Evolutionary conservation across 2,329 filamentous ascomycete species (phyloP).

Genomic region (Dissoconium aciculare): DNA sequence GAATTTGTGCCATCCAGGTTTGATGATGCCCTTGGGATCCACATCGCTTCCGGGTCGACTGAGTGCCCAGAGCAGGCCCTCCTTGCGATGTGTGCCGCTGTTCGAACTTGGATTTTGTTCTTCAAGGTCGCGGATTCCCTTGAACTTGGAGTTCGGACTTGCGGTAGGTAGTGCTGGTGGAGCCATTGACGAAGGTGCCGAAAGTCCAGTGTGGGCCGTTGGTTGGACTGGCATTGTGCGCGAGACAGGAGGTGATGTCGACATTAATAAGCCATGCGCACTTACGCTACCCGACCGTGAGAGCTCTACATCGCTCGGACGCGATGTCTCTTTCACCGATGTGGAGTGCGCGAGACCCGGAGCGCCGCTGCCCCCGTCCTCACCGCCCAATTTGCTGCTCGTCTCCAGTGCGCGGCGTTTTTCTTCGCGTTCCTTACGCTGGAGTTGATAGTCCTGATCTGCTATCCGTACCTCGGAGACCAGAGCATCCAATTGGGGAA

Average conservation of each 20-base stretch:
- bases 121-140: conserved; percentile 81
- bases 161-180: conserved; percentile 2
- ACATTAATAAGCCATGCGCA: conserved; percentile 10
- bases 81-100: conserved; percentile 58
- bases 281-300: conserved; percentile 13
- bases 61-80: conserved; percentile 86
- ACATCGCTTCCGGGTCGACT: conserved; percentile 88
- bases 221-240: conserved; percentile 13
- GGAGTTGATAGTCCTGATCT: conserved; percentile 93
- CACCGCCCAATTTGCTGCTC: conserved; percentile 44
- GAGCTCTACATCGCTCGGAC: conserved; percentile 13
- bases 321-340: conserved; percentile 16
- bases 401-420: conserved; percentile 83
- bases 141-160: conserved; percentile 49
- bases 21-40: conserved; percentile 87
- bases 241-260: conserved; percentile 19
- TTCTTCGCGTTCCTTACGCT: conserved; percentile 87
- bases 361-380: conserved; percentile 19
- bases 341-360: conserved; percentile 15
- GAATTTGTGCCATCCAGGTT: conserved; percentile 99
- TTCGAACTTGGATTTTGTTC: conserved; percentile 45
- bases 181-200: conserved; percentile 10
- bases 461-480: conserved; percentile 79
- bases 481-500: conserved; percentile 80
- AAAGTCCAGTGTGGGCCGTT: conserved; percentile 12